Conservation (phyloP, 371 early-diverging fungal genomes). For the Syncephalastrum sp. region DNA sequence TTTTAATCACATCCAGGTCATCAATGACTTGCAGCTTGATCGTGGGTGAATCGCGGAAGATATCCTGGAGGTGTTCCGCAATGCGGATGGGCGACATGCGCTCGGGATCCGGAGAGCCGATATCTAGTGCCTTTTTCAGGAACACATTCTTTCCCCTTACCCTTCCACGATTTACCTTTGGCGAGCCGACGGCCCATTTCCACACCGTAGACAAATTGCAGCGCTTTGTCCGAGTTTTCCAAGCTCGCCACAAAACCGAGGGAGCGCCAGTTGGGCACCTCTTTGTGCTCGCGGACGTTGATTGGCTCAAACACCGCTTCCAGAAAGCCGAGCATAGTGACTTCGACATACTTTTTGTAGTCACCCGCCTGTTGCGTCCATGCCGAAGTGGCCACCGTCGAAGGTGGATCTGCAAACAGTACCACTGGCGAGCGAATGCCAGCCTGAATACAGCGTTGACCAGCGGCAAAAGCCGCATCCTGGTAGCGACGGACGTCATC, state of each 20-base stretch:
- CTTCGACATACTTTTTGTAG: slow-evolving; percentile 69
- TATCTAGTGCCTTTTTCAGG: slow-evolving; percentile 43
- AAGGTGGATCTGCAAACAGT: slow-evolving; percentile 57
- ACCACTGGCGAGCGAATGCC: slow-evolving; percentile 62
- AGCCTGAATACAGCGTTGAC: slow-evolving; percentile 62
- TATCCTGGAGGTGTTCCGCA: slow-evolving; percentile 65
- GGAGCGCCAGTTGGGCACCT: slow-evolving; percentile 43
- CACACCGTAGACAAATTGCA: slow-evolving; percentile 61
- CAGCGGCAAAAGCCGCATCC: slow-evolving; percentile 66
- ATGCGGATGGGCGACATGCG: slow-evolving; percentile 82
- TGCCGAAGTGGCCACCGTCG: slow-evolving; percentile 9
- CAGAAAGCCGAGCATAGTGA: slow-evolving; percentile 72
- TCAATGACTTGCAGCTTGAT: slow-evolving; percentile 65
- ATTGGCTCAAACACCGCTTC: slow-evolving; percentile 77
- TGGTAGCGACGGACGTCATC: slow-evolving; percentile 79
- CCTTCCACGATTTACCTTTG: slow-evolving; percentile 36
- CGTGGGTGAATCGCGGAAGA: slow-evolving; percentile 43
- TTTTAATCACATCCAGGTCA: slow-evolving; percentile 65
- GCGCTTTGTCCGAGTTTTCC: slow-evolving; percentile 3
- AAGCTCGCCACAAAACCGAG: slow-evolving; percentile 43
- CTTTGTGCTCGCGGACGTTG: slow-evolving; percentile 74
- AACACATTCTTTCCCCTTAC: neutral
- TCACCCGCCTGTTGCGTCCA: slow-evolving; percentile 47
- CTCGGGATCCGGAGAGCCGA: slow-evolving; percentile 86
- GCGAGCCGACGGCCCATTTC: slow-evolving; percentile 76